Percentiles rank a stretch among this genome's conserved stretches.
phyloP scores from a whole-genome alignment of 23 red algal genomes.

The Porphyridium purpureum region DNA sequence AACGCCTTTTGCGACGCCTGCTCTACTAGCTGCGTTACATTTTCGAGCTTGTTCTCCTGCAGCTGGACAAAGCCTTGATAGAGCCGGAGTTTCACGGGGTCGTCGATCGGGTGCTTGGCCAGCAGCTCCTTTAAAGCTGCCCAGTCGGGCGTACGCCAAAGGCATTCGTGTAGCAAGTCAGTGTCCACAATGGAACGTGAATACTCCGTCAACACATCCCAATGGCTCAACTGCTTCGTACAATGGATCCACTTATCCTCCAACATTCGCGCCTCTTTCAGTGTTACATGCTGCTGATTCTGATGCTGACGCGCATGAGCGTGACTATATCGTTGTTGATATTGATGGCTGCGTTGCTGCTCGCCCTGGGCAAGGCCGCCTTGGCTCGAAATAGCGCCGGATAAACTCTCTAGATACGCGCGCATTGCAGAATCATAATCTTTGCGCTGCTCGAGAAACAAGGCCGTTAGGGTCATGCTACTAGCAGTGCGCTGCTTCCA shows the following conservation, averaged over 20 bases:
- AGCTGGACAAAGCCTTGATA: conserved; percentile 74
- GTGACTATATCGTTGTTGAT: neutral
- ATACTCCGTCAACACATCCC: conserved; percentile 91
- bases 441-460: conserved; percentile 61
- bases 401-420: too few relatives aligned
- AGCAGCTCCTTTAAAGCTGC: conserved; percentile 75
- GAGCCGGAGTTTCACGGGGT: conserved; percentile 50
- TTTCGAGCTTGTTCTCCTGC: conserved; percentile 83
- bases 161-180: conserved; percentile 79
- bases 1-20: conserved; percentile 30
- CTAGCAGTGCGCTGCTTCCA: conserved; percentile 42
- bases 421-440: too few relatives aligned
- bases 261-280: conserved; percentile 35
- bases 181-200: conserved; percentile 43
- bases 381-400: conserved; percentile 29
- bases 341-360: neutral
- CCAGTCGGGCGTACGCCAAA: conserved; percentile 96
- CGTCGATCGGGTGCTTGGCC: conserved; percentile 56
- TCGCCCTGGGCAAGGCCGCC: conserved; percentile 6
- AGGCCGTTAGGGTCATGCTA: conserved; percentile 8
- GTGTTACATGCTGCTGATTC: neutral
- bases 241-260: conserved; percentile 88
- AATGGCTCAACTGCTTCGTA: conserved; percentile 80
- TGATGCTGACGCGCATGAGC: neutral
- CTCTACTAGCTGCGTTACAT: conserved; percentile 22